Conservation (phyloP, 768 basidiomycete genomes). For the Boletus tylopilopsis region DNA sequence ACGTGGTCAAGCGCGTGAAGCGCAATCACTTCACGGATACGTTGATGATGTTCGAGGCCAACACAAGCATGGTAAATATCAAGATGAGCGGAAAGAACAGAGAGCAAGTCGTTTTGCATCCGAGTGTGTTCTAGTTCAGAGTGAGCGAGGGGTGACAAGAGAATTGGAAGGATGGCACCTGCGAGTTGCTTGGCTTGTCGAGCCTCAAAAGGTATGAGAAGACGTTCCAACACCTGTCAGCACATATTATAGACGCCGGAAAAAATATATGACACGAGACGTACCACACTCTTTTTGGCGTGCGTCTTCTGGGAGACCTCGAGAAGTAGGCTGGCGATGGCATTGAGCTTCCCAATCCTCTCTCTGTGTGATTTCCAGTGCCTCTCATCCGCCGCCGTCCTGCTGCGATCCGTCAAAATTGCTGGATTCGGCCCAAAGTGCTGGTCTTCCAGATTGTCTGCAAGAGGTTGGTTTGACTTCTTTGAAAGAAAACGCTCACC, state of each 20-base stretch:
- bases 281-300: conserved; percentile 22
- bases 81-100: conserved; percentile 58
- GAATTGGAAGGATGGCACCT: conserved; percentile 35
- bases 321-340: conserved; percentile 44
- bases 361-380: conserved; percentile 54
- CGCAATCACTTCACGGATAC: conserved; percentile 63
- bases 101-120: conserved; percentile 67
- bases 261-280: conserved; percentile 6
- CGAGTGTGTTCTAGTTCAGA: conserved; percentile 42
- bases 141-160: conserved; percentile 2
- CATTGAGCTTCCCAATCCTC: conserved; percentile 50
- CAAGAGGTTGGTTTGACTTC: conserved; percentile 9
- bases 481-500: conserved; percentile 7
- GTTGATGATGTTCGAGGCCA: conserved; percentile 59
- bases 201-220: conserved; percentile 51
- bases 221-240: conserved; percentile 51
- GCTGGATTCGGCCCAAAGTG: conserved; percentile 68
- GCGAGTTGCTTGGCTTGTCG: conserved; percentile 50
- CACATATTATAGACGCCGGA: background rate
- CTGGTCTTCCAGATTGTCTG: conserved; percentile 54
- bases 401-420: conserved; percentile 46
- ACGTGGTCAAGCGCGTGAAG: conserved; percentile 88
- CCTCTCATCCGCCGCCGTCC: conserved; percentile 49
- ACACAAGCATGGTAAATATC: conserved; percentile 76
- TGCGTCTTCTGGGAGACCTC: conserved; percentile 33